phyloP scores from a whole-genome alignment of 345 rosid genomes.

The Brassica nigra region DNA sequence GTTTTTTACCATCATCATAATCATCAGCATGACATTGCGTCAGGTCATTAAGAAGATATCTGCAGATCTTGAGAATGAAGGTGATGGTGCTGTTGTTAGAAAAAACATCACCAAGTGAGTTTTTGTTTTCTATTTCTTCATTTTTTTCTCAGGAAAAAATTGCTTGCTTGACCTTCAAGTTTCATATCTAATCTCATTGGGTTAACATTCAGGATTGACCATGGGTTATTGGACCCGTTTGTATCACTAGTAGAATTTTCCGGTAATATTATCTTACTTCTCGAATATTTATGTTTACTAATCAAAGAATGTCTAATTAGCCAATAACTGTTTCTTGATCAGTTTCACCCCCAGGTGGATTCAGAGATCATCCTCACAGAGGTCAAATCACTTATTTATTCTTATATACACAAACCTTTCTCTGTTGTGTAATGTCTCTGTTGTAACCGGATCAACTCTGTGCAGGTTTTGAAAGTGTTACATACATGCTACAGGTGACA shows the following conservation, averaged over 20 bases:
- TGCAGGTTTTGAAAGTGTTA: conserved; percentile 90
- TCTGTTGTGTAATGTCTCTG: conserved; percentile 2
- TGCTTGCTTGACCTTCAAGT: conserved; percentile 12
- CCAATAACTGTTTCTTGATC: conserved; percentile 29
- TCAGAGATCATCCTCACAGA: conserved; percentile 95
- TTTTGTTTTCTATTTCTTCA: neutral
- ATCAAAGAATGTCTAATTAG: neutral
- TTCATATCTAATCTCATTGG: conserved; percentile 5
- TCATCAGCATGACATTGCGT: conserved; percentile 44
- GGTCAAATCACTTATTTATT: conserved; percentile 40
- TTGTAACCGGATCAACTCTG: neutral
- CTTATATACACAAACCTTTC: neutral
- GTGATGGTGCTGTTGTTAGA: conserved; percentile 75
- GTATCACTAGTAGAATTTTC: conserved; percentile 79
- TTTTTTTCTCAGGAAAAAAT: neutral
- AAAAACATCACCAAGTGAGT: conserved; percentile 76
- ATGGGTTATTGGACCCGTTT: conserved; percentile 78
- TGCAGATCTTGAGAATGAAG: conserved; percentile 66
- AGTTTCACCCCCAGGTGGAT: conserved; percentile 90
- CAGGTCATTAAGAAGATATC: conserved; percentile 59
- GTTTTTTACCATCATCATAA: neutral
- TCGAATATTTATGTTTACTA: neutral
- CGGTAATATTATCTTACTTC: conserved; percentile 40
- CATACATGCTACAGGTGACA: conserved; percentile 71
- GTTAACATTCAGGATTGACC: conserved; percentile 55